These are phyloP conservation scores for Picochlorum sp. DNA, from an alignment of 139 green algal genomes.

Conservation along the genomic window DNA sequence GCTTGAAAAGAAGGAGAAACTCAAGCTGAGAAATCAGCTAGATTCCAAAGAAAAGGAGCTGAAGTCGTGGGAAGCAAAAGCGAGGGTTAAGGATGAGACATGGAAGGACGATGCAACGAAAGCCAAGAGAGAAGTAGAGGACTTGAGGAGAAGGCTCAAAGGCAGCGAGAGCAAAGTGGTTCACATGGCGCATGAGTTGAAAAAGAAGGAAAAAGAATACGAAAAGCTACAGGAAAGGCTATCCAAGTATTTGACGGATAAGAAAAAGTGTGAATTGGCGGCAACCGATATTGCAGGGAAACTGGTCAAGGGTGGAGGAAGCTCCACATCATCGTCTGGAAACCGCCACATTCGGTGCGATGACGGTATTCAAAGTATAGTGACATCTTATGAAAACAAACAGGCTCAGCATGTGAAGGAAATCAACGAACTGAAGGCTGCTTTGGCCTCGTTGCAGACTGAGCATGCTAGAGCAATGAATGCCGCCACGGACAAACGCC, in stretches of 20 bases:
- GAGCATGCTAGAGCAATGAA: constrained; percentile 27
- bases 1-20: constrained; percentile 15
- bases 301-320: constrained; percentile 7
- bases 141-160: background rate
- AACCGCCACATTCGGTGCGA: background rate
- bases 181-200: constrained; percentile 48
- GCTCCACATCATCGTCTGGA: background rate
- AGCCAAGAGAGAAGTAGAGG: constrained; percentile 20
- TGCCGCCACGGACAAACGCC: constrained; percentile 1
- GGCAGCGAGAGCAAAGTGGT: constrained; percentile 24
- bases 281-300: constrained; percentile 27
- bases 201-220: constrained; percentile 44
- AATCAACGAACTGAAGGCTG: constrained; percentile 30
- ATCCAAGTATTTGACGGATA: constrained; percentile 25
- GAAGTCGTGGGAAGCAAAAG: constrained; percentile 26
- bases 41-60: constrained; percentile 40
- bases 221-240: constrained; percentile 42
- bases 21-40: constrained; percentile 20
- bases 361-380: constrained; percentile 32
- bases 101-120: constrained; percentile 20
- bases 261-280: constrained; percentile 25
- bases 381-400: constrained; percentile 42
- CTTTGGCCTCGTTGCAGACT: constrained; percentile 28
- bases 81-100: constrained; percentile 3
- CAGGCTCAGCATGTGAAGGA: constrained; percentile 34